Base-by-base conservation (phyloP, 73 alveolate genomes). In the Paramecium pentaurelia region DNA sequence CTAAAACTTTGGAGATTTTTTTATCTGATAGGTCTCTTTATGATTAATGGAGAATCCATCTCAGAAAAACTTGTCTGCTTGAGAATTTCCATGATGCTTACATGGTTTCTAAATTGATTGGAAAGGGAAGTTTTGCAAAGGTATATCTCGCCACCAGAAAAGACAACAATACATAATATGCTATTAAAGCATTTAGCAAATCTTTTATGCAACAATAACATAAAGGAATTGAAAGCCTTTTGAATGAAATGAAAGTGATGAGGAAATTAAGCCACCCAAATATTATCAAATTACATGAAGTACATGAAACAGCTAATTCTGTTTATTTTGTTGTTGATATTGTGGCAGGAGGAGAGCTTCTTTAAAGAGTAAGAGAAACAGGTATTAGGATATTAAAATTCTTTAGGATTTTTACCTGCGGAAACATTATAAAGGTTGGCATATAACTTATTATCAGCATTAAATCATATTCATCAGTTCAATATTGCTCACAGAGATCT, bases 401-500 rank as follows among this genome's bases (percentile, higher is more conserved):
- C 49, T 2, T 49, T 40, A 77, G 89, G 89, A 22, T 77, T 77
- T 20, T 87, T 87, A 59, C 49, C 94, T n/a, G 27, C 70, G 2
- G 80, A 68, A 25, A 51, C 28, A 6, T 27, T 83, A 18, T 68
- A 68, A 92, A 77, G 77, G 38, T 22, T 87, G 11, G 60, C 92
- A 4, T 60, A 25, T 30, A 87, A 87, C 30, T 22, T 97, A 25
- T 83, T 95, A 58, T 95, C 98, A 16, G 97, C 97, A 12, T 92
- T 97, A 14, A 97, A 95, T 64, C 96, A 96, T 95, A 58, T 95
- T 51, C 99, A 97, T 86, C 68, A 93, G n/a, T 96, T 92, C 34
- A 93, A 95, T 77, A 95, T 97, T 28, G 86, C 95, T 60, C 99
- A 97, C 71, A 75, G 99, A 83, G 99, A 97, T 90, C 89, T 97